Percentiles rank a stretch among this genome's conserved stretches.
phyloP scores from a whole-genome alignment of 2,329 filamentous ascomycete species.

The Hypoxylon sp. region DNA sequence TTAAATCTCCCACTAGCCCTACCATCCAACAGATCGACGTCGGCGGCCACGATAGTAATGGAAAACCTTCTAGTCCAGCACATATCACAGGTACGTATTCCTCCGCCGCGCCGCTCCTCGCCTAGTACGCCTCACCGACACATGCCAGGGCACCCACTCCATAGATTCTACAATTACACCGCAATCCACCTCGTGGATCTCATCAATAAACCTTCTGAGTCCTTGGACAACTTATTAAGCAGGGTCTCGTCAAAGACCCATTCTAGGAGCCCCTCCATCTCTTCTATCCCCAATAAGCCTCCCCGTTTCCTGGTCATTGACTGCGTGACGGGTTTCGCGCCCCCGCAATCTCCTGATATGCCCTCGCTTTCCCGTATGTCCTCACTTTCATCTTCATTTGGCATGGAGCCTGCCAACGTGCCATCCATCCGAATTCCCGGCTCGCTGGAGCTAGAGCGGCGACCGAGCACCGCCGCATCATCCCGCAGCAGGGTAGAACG shows the following conservation, averaged over 20 bases:
- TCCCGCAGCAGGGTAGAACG: conserved; percentile 48
- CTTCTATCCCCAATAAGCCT: conserved; percentile 47
- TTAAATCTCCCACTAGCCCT: conserved; percentile 71
- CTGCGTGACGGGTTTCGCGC: conserved; percentile 69
- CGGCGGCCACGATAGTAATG: conserved; percentile 59
- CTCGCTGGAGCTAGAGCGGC: conserved; percentile 43
- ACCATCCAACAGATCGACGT: conserved; percentile 70
- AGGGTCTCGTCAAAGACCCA: conserved; percentile 52
- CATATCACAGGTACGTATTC: conserved; percentile 61
- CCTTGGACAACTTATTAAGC: conserved; percentile 63
- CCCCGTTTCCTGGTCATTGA: conserved; percentile 71
- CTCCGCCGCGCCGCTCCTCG: neutral
- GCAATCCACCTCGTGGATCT: conserved; percentile 71
- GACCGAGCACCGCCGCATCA: conserved; percentile 49
- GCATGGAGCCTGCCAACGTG: conserved; percentile 47
- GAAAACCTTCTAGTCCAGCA: conserved; percentile 61
- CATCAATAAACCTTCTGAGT: conserved; percentile 61
- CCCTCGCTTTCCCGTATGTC: conserved; percentile 63
- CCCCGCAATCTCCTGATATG: conserved; percentile 60
- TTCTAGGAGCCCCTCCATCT: conserved; percentile 41
- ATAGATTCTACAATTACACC: conserved; percentile 73
- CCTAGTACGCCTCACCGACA: conserved; percentile 28
- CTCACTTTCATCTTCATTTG: conserved; percentile 54
- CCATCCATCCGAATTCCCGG: conserved; percentile 45
- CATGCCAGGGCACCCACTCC: conserved; percentile 69